Evolutionary conservation across 805 yeast genomes (phyloP).

Genomic region (Ogataea nonfermentans): DNA sequence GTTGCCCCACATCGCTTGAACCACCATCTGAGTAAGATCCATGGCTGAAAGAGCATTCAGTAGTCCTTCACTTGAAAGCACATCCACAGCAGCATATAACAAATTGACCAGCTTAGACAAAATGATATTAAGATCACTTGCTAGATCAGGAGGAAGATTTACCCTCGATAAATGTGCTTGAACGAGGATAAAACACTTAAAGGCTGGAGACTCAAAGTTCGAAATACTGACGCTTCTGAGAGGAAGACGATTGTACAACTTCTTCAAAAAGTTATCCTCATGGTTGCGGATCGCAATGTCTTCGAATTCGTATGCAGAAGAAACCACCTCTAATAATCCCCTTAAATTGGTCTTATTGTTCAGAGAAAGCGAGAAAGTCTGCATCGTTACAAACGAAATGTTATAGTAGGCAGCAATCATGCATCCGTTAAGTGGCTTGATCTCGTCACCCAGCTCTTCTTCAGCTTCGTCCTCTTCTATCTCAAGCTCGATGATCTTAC

Average conservation of each 20-base stretch:
- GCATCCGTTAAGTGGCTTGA: conserved; percentile 67
- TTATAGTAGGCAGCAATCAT: conserved; percentile 74
- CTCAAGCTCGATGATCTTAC: conserved; percentile 61
- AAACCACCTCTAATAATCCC: conserved; percentile 60
- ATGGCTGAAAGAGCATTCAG: conserved; percentile 76
- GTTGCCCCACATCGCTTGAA: conserved; percentile 82
- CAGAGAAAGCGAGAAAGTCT: conserved; percentile 50
- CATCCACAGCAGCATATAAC: conserved; percentile 68
- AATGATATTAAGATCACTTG: conserved; percentile 52
- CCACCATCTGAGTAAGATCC: conserved; percentile 85
- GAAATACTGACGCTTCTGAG: conserved; percentile 43
- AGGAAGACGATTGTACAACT: conserved; percentile 61
- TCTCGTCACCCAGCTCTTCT: conserved; percentile 39
- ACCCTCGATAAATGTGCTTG: conserved; percentile 81
- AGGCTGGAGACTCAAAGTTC: conserved; percentile 48
- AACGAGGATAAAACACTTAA: conserved; percentile 69
- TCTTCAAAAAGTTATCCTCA: conserved; percentile 50
- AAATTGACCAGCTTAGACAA: conserved; percentile 49
- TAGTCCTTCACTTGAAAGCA: conserved; percentile 75
- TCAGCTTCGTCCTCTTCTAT: conserved; percentile 37
- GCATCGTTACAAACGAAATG: conserved; percentile 65
- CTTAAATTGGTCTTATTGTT: conserved; percentile 55
- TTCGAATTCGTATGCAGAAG: conserved; percentile 74
- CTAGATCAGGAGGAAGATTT: conserved; percentile 58
- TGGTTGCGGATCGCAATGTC: conserved; percentile 56